Base-by-base conservation (phyloP, 192 early-diverging fungal genomes). In the Backusella tarrabulga region DNA sequence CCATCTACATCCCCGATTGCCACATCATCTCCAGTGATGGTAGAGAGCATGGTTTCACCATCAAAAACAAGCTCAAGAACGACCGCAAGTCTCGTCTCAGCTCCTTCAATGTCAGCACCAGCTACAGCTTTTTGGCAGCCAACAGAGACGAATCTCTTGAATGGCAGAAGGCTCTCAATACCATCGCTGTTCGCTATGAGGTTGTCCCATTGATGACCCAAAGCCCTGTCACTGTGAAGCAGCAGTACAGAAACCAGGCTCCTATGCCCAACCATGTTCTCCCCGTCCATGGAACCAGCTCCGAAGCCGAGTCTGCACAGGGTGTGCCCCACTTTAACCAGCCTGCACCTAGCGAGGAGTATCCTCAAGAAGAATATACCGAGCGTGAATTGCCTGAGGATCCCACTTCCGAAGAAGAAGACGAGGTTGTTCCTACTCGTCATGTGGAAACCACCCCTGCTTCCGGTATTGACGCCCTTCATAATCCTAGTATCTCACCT, bases 151-250 rank as follows among this genome's bases (percentile, higher is more conserved):
- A 72, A 3, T 19, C 15, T 0, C 12, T 17, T 15, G 71, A 36
- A 15, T 72, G 71, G 71, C 42, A 50, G 1, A 0, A 36, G 0
- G 14, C 23, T 1, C 5, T 72, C 0, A 0, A 6, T n/a, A 17
- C 40, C 23, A 72, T 72, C 12, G 14, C 69, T 1, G n/a, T 21
- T 14, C 36, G 42, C 23, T 34, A 46, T 26, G 42, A 72, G 15
- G 9, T 19, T 8, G 41, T 82, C 44, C 79, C 78, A 17, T 75
- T 82, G 15, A 70, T 82, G 2, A 44, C 52, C 76, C 86, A 87
- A 0, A 81, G 81, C 5, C 73, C 29, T 34, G 87, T 82, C 1
- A 73, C 79, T 14, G 50, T 66, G 3, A 52, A 54, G 11, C 71
- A 23, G 4, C 15, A 32, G 23, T 9, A 50, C 29, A 34, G 71